phyloP scores from a whole-genome alignment of 768 basidiomycete species.

The Kwoniella dendrophila region DNA sequence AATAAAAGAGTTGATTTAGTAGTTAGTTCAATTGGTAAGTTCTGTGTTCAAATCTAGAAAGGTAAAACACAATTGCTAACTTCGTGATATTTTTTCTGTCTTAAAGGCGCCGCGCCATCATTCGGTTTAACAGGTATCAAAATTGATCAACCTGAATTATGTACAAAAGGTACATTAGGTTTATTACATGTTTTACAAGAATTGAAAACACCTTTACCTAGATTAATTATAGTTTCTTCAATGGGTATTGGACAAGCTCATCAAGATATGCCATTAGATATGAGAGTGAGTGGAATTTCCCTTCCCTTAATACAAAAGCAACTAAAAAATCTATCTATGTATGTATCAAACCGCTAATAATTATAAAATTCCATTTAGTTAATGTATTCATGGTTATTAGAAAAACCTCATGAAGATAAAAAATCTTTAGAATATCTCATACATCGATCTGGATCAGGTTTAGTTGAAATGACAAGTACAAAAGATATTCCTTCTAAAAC shows the following conservation, averaged over 20 bases:
- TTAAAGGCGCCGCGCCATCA: conserved; percentile 18
- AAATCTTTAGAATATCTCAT: conserved; percentile 26
- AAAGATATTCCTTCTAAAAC: conserved; percentile 5
- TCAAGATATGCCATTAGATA: conserved; percentile 22
- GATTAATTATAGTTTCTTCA: conserved; percentile 21
- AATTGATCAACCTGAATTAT: conserved; percentile 31
- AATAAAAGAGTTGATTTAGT: conserved; percentile 27
- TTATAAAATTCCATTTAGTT: conserved; percentile 2
- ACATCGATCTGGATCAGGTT: conserved; percentile 11
- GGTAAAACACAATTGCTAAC: too few species aligned
- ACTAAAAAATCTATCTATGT: neutral
- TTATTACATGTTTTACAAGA: conserved; percentile 19
- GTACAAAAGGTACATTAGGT: conserved; percentile 19
- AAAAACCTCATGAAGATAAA: conserved; percentile 31
- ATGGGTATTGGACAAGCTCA: conserved; percentile 37
- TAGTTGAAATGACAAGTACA: neutral
- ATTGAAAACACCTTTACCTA: conserved; percentile 2
- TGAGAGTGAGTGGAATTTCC: conserved; percentile 20
- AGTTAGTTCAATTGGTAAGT: conserved; percentile 34
- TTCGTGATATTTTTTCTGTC: neutral
- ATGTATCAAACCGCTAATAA: too few species aligned
- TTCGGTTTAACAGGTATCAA: conserved; percentile 21
- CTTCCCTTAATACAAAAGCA: neutral
- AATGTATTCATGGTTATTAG: conserved; percentile 23
- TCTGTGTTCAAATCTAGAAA: neutral